These are phyloP conservation scores for Dictyostelium intermedium DNA, from an alignment of 78 protist genomes.

Conservation along the genomic window DNA sequence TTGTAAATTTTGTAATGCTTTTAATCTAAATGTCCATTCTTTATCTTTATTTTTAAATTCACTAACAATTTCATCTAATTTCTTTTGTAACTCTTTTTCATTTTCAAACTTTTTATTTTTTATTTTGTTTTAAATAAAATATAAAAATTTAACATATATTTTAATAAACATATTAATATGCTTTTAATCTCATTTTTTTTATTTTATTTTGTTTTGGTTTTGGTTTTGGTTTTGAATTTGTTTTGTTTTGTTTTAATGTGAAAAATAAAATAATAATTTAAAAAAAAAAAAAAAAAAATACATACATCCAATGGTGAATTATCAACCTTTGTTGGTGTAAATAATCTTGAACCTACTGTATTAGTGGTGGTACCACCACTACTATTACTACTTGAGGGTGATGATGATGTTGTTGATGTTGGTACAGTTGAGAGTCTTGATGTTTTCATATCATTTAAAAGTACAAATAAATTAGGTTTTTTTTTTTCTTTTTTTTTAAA, in stretches of 20 bases:
- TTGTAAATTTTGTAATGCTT: slow-evolving; percentile 29
- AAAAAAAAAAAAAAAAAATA: neutral
- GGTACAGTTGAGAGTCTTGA: neutral
- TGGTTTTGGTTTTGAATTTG: too few species aligned
- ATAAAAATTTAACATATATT: neutral
- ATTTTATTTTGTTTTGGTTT: too few species aligned
- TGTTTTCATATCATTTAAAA: neutral
- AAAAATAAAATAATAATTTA: too few species aligned
- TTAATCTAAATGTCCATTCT: slow-evolving; percentile 70
- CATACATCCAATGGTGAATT: slow-evolving; percentile 43
- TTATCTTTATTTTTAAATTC: slow-evolving; percentile 54
- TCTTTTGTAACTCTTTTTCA: slow-evolving; percentile 56
- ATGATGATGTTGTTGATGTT: neutral
- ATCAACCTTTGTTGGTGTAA: slow-evolving; percentile 7
- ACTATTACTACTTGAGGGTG: neutral
- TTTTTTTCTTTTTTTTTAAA: too few species aligned
- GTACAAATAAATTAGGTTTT: neutral
- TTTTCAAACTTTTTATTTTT: slow-evolving; percentile 29
- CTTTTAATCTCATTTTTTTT: too few species aligned
- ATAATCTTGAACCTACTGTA: slow-evolving; percentile 23
- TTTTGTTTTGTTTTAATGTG: too few species aligned
- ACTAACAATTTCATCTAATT: slow-evolving; percentile 38
- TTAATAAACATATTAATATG: too few species aligned
- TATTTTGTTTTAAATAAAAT: neutral
- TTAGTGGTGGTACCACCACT: neutral